Conservation (phyloP, 176 grass and related monocot species). For the Musa itinerans region DNA sequence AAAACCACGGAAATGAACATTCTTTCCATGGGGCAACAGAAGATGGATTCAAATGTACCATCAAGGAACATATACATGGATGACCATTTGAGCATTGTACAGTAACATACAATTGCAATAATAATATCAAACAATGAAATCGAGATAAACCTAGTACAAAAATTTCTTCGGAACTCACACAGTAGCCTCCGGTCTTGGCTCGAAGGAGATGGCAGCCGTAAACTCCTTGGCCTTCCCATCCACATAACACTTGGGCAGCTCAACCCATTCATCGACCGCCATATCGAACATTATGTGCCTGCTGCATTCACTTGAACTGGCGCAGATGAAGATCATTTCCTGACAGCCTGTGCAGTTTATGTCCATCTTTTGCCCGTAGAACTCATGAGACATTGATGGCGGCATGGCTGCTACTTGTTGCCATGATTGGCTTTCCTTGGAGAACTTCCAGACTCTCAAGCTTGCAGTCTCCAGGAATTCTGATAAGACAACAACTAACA, state of each 20-base stretch:
- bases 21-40: background rate
- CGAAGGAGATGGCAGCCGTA: constrained; percentile 74
- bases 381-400: constrained; percentile 57
- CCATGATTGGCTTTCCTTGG: constrained; percentile 33
- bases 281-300: constrained; percentile 59
- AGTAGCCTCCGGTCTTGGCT: constrained; percentile 72
- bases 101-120: constrained; percentile 6
- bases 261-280: constrained; percentile 42
- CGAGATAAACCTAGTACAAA: constrained; percentile 1
- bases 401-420: constrained; percentile 76
- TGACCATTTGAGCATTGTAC: background rate
- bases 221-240: constrained; percentile 41
- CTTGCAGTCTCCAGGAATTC: constrained; percentile 67
- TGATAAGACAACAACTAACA: constrained; percentile 63
- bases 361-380: constrained; percentile 55
- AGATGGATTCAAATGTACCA: constrained; percentile 6
- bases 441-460: constrained; percentile 67
- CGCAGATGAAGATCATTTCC: constrained; percentile 57
- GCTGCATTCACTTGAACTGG: constrained; percentile 41
- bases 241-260: constrained; percentile 33
- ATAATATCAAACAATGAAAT: constrained; percentile 21
- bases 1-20: background rate
- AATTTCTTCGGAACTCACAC: constrained; percentile 21
- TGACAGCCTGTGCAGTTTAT: constrained; percentile 71
- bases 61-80: background rate